phyloP scores from a whole-genome alignment of 257 asterid genomes.

The Solanum paucissectum region DNA sequence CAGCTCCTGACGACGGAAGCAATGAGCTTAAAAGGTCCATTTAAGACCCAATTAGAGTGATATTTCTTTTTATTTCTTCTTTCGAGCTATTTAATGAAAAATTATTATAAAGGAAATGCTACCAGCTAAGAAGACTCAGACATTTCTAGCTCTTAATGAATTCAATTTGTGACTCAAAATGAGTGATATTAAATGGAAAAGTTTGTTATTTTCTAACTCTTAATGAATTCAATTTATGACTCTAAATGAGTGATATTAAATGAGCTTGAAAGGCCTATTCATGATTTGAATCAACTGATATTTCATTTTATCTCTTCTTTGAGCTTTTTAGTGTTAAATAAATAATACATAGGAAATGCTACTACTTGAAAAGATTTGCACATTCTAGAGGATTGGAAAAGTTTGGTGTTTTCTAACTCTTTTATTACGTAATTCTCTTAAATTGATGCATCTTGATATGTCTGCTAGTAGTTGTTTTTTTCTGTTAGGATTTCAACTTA shows the following conservation, averaged over 20 bases:
- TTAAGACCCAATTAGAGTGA: not conserved
- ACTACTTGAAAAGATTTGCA: not conserved
- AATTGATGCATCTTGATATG: not conserved
- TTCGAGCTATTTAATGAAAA: not conserved
- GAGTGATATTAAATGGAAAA: not conserved
- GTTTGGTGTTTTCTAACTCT: not conserved
- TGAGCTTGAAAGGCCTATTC: constrained; percentile 10
- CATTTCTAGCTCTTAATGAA: not conserved
- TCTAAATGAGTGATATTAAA: not conserved
- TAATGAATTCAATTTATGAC: not conserved
- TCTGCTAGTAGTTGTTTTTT: not conserved
- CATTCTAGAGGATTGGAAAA: not conserved
- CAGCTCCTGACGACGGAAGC: constrained; percentile 18
- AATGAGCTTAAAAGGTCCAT: constrained; percentile 14
- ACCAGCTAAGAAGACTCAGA: not conserved
- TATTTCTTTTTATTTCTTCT: not conserved
- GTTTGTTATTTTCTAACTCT: not conserved
- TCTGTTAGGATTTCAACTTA: not conserved
- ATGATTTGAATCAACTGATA: not conserved
- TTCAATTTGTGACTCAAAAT: not conserved
- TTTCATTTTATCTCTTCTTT: not conserved
- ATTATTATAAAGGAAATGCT: not conserved
- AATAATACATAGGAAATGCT: not conserved
- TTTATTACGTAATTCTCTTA: not conserved
- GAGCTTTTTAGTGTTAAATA: not conserved